A percentile compares a stretch with the other conserved stretches of the same genome.
phyloP scores from a whole-genome alignment of 257 asterid genomes.

The Jasminum sambac region DNA sequence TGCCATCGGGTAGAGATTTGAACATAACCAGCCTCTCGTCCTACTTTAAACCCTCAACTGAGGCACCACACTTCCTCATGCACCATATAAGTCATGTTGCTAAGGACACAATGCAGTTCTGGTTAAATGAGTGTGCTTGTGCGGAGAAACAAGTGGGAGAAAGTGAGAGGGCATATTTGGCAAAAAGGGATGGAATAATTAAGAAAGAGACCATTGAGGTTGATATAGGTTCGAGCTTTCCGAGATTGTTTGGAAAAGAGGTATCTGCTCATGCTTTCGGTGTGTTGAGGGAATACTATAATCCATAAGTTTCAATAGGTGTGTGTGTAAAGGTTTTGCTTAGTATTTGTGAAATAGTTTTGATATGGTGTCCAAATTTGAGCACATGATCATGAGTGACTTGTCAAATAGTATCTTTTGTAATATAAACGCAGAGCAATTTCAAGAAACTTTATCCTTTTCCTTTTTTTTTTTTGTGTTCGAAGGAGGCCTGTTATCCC shows the following conservation, averaged over 20 bases:
- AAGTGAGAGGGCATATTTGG: conserved; percentile 45
- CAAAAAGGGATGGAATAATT: conserved; percentile 50
- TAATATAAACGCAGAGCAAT: too few relatives aligned
- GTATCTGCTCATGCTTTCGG: conserved; percentile 48
- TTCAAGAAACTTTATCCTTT: not conserved
- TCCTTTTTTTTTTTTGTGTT: too few relatives aligned
- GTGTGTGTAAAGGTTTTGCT: not conserved
- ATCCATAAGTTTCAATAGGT: conserved; percentile 20
- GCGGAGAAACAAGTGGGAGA: conserved; percentile 43
- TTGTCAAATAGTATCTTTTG: too few relatives aligned
- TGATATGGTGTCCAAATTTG: too few relatives aligned
- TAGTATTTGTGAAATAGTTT: not conserved
- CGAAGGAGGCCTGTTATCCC: too few relatives aligned
- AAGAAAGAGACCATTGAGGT: conserved; percentile 64
- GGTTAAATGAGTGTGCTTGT: conserved; percentile 71
- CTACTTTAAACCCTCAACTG: conserved; percentile 60
- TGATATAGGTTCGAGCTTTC: conserved; percentile 71
- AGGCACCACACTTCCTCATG: conserved; percentile 81
- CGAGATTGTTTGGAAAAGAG: conserved; percentile 78
- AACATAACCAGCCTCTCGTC: conserved; percentile 75
- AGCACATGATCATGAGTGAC: too few relatives aligned
- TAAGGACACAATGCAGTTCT: conserved; percentile 50
- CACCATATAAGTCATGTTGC: conserved; percentile 60
- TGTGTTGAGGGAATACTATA: conserved; percentile 44
- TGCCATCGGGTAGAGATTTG: conserved; percentile 74